phyloP scores from a whole-genome alignment of 1,284 basidiomycete species.

The Rhodotorula sp. region DNA sequence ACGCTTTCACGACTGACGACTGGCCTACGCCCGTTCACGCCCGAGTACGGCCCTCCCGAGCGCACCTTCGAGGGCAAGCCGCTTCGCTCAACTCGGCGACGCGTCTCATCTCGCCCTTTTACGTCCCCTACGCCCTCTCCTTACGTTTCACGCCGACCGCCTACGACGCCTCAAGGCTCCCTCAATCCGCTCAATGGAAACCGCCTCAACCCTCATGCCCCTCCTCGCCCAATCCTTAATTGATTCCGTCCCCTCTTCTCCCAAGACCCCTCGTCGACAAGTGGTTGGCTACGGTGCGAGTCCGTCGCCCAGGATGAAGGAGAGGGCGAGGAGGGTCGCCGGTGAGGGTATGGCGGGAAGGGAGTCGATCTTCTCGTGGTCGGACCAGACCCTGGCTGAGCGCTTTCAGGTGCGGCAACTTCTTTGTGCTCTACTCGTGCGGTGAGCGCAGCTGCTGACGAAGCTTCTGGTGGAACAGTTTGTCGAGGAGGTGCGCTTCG shows the following conservation, averaged over 20 bases:
- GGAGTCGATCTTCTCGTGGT: conserved; percentile 9
- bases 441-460: background rate
- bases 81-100: too few relatives aligned
- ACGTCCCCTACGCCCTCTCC: too few relatives aligned
- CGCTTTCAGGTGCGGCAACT: conserved; percentile 5
- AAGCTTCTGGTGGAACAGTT: conserved; percentile 18
- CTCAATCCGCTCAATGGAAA: background rate
- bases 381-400: conserved; percentile 10
- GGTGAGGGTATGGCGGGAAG: background rate
- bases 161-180: background rate
- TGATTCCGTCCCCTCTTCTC: conserved; percentile 3
- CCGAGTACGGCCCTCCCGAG: too few relatives aligned
- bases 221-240: conserved; percentile 19
- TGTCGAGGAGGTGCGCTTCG: conserved; percentile 50
- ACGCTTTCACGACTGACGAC: too few relatives aligned
- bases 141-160: background rate
- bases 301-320: conserved; percentile 5
- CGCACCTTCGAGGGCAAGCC: too few relatives aligned
- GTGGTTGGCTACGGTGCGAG: background rate
- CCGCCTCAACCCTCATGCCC: conserved; percentile 12
- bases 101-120: too few relatives aligned
- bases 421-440: background rate
- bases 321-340: background rate
- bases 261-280: background rate
- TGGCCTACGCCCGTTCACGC: too few relatives aligned